Base-by-base conservation (phyloP, 192 early-diverging fungal genomes). In the Coemansia sp. region DNA sequence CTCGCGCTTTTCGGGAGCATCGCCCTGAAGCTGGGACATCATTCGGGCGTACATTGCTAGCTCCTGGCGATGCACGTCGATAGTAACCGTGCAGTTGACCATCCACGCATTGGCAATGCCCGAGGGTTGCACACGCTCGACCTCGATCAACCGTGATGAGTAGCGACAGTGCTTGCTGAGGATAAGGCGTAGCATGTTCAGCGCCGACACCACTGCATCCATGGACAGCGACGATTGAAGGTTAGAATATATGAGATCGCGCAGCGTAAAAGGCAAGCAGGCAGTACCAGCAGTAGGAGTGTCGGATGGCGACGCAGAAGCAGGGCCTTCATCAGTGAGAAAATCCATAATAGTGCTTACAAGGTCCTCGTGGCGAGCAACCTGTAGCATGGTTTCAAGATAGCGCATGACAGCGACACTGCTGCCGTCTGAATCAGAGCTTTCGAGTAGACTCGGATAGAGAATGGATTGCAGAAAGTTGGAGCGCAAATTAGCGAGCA, bases 381-480 rank as follows among this genome's bases (percentile, higher is more conserved):
- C 83, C 31, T 89, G 87, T 7, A 95, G 72, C 69, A 96, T 93
- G 54, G 90, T 69, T 58, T 92, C 88, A 50, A 98, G 84, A 56
- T 98, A 98, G 58, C 86, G 91, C 68, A 98, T 89, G 1, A 91
- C 88, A 2, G 94, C 89, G 0, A 94, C 91, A 18, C 93, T 88
- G 57, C 90, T 92, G 5, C 93, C 94, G 71, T 98, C 94, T 22
- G 88, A 91, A 73, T 98, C 96, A 0, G 92, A 94, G 71, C 91
- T 90, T 54, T 91, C 91, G 38, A 89, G 71, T 53, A 96, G 82
- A 34, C 90, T 90, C 21, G 94, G 90, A 58, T 93, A 90, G 44
- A 98, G 80, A 57, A 95, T 93, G 44, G 90, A 88, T 56, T 90
- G 90, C 47, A 98, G 76, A 73, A 96, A 93, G 28, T 89, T 87